Conservation (phyloP, 202 grass and related monocot genomes). For the Setaria viridis region DNA sequence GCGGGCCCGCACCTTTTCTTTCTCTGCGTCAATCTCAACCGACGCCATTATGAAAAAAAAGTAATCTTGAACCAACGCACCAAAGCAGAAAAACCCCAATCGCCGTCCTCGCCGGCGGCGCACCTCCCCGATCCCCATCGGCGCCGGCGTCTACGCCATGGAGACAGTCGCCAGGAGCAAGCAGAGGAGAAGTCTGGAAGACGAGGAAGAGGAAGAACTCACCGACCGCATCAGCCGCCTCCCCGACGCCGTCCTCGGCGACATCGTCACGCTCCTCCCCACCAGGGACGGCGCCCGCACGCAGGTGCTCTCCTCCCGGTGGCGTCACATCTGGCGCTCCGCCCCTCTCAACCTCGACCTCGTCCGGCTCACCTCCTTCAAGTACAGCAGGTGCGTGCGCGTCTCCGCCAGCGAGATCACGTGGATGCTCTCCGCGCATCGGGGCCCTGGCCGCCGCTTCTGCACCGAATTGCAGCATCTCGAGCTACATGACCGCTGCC, state of each 20-base stretch:
- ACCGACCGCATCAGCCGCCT: background rate
- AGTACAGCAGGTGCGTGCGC: no score
- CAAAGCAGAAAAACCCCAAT: no score
- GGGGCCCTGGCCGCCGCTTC: background rate
- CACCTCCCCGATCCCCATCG: no score
- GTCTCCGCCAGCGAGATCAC: background rate
- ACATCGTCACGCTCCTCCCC: constrained; percentile 14
- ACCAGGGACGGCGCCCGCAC: constrained; percentile 35
- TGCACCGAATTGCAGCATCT: no score
- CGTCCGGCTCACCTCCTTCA: no score
- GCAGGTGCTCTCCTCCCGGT: constrained; percentile 33
- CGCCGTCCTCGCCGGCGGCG: no score
- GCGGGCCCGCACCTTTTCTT: no score
- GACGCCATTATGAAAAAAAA: no score
- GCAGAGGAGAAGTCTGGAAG: background rate
- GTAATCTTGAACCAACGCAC: no score
- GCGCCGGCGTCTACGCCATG: no score
- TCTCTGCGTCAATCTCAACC: no score
- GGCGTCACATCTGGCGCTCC: constrained; percentile 39
- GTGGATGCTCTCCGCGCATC: background rate
- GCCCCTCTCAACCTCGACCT: constrained; percentile 32
- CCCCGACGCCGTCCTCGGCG: background rate
- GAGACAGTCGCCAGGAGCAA: background rate
- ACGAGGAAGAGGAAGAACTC: background rate
- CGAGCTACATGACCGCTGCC: no score